These are phyloP conservation scores for Xylaria sp. DNA, from an alignment of 2,329 filamentous ascomycete genomes.

Conservation along the genomic window DNA sequence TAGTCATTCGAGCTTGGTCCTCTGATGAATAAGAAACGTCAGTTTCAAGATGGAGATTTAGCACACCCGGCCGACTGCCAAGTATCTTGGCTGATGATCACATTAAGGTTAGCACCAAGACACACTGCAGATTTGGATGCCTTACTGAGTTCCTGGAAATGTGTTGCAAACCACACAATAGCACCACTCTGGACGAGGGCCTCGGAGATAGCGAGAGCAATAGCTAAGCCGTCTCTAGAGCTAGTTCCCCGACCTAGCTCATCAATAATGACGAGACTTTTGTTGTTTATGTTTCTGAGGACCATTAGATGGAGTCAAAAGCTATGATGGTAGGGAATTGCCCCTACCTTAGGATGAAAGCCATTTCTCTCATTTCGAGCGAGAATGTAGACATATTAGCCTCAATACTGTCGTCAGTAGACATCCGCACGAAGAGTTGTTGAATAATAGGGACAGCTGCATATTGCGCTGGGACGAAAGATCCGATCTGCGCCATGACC, in stretches of 20 bases:
- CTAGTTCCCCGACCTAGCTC: slow-evolving; percentile 93
- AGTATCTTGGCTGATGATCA: slow-evolving; percentile 71
- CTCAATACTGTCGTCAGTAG: slow-evolving; percentile 87
- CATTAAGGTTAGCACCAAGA: slow-evolving; percentile 27
- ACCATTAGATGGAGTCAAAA: slow-evolving; percentile 28
- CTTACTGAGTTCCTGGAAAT: slow-evolving; percentile 81
- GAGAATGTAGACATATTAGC: slow-evolving; percentile 94
- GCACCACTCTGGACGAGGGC: slow-evolving; percentile 82
- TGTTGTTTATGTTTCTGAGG: slow-evolving; percentile 75
- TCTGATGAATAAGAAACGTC: slow-evolving; percentile 65
- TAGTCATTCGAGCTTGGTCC: slow-evolving; percentile 73
- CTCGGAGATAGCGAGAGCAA: slow-evolving; percentile 91
- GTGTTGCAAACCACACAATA: slow-evolving; percentile 92
- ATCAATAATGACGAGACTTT: slow-evolving; percentile 86
- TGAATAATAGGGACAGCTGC: slow-evolving; percentile 83
- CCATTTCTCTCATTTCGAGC: slow-evolving; percentile 94
- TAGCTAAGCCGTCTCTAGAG: slow-evolving; percentile 86
- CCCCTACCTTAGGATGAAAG: slow-evolving; percentile 79
- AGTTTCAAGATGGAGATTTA: slow-evolving; percentile 84
- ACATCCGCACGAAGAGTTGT: slow-evolving; percentile 88
- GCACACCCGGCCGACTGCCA: slow-evolving; percentile 78
- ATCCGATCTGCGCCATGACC: slow-evolving; percentile 94
- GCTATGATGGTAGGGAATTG: neutral
- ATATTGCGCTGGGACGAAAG: slow-evolving; percentile 87
- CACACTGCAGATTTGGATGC: neutral